Conservation (phyloP, 1,139 yeast species). For the Lodderomyces orthopsilosis region DNA sequence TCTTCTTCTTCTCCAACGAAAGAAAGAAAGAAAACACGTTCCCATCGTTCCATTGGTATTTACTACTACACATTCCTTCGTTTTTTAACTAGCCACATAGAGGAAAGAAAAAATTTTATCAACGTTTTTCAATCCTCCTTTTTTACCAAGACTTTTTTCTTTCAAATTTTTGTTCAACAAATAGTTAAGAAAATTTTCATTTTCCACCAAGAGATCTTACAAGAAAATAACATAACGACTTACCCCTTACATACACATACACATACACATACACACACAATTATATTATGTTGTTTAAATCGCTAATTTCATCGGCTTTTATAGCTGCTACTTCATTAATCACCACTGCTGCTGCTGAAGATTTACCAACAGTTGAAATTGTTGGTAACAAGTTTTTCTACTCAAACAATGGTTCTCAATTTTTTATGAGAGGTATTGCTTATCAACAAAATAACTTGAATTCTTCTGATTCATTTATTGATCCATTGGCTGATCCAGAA, state of each 20-base stretch:
- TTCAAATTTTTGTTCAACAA: too few species aligned
- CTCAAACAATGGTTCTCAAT: conserved; percentile 45
- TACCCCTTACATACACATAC: conserved; percentile 1
- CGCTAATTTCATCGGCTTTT: conserved; percentile 30
- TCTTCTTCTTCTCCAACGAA: not conserved
- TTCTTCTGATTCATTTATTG: conserved; percentile 50
- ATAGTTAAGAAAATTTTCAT: too few species aligned
- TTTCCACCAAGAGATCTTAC: too few species aligned
- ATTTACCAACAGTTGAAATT: conserved; percentile 38
- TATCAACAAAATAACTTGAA: conserved; percentile 43
- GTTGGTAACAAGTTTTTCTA: conserved; percentile 47
- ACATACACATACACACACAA: not conserved
- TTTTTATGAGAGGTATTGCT: conserved; percentile 45
- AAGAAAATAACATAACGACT: not conserved
- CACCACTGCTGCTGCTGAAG: conserved; percentile 14
- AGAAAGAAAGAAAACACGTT: not conserved
- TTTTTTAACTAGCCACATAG: not conserved
- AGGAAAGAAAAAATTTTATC: not conserved
- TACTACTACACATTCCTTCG: not conserved
- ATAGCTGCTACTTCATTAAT: conserved; percentile 19
- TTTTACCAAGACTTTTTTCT: too few species aligned
- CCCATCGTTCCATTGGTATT: not conserved
- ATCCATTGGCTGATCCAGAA: conserved; percentile 72
- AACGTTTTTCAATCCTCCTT: too few species aligned
- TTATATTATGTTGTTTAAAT: conserved; percentile 39